Conservation (phyloP, 345 rosid genomes). For the Carallia brachiata region DNA sequence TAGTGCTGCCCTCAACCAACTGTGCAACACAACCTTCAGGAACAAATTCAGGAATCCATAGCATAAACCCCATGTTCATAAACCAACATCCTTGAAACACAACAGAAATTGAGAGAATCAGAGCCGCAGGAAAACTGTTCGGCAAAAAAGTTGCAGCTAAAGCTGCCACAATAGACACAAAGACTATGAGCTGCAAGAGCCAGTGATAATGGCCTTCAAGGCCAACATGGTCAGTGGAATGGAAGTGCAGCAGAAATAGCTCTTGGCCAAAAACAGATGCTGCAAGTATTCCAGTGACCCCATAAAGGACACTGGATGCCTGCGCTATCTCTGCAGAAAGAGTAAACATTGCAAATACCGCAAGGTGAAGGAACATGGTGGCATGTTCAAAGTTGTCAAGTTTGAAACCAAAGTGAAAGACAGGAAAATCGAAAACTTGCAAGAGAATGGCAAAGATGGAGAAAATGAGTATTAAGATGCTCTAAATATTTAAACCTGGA, state of each 20-base stretch:
- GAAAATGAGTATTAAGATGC: slow-evolving; percentile 46
- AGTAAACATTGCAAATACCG: slow-evolving; percentile 62
- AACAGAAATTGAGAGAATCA: slow-evolving; percentile 62
- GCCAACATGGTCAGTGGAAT: slow-evolving; percentile 77
- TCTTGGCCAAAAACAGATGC: slow-evolving; percentile 72
- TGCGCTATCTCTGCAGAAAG: slow-evolving; percentile 53
- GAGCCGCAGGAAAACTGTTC: slow-evolving; percentile 49
- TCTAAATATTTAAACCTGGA: slow-evolving; percentile 52
- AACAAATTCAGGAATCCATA: slow-evolving; percentile 71
- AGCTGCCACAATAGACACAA: slow-evolving; percentile 54
- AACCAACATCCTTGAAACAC: slow-evolving; percentile 86
- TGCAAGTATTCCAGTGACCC: slow-evolving; percentile 55
- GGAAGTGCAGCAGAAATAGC: slow-evolving; percentile 83
- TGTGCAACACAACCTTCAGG: slow-evolving; percentile 60
- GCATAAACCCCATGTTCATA: slow-evolving; percentile 75
- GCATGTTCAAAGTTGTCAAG: slow-evolving; percentile 81
- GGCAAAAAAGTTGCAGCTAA: slow-evolving; percentile 49
- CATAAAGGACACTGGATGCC: slow-evolving; percentile 45
- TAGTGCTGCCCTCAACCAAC: slow-evolving; percentile 22
- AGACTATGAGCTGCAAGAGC: slow-evolving; percentile 77
- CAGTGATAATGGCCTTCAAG: slow-evolving; percentile 91
- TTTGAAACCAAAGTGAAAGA: slow-evolving; percentile 43
- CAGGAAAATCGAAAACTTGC: slow-evolving; percentile 58
- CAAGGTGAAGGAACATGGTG: slow-evolving; percentile 79
- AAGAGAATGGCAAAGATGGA: slow-evolving; percentile 53